These are phyloP conservation scores for Beverwykella pulmonaria DNA, from an alignment of 495 filamentous ascomycete species.

Conservation along the genomic window DNA sequence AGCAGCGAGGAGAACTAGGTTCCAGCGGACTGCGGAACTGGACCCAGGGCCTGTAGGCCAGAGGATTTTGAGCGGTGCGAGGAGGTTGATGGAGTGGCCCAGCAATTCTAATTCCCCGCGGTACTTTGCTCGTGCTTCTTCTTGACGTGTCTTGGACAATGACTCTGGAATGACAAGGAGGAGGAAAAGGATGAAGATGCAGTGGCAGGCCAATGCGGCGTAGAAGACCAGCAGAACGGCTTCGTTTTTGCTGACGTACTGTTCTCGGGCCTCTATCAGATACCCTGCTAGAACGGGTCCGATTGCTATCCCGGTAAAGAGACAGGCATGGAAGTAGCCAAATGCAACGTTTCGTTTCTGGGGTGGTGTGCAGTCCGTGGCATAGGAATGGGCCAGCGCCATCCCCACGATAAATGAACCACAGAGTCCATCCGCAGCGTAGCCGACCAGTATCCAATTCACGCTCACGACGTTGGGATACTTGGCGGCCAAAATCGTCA, in stretches of 20 bases:
- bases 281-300: conserved; percentile 80
- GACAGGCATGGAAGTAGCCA: conserved; percentile 81
- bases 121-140: conserved; percentile 67
- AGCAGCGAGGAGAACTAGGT: conserved; percentile 75
- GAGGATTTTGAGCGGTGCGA: conserved; percentile 77
- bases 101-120: conserved; percentile 26
- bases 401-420: conserved; percentile 84
- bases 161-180: conserved; percentile 79
- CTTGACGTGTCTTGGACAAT: conserved; percentile 67
- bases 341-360: conserved; percentile 81
- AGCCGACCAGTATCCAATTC: conserved; percentile 72
- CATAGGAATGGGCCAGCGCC: conserved; percentile 82
- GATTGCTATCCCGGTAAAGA: conserved; percentile 83
- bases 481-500: conserved; percentile 74
- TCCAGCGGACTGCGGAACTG: conserved; percentile 65
- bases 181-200: conserved; percentile 69
- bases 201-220: conserved; percentile 68
- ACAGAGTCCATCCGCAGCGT: conserved; percentile 74
- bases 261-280: conserved; percentile 59
- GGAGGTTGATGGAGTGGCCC: conserved; percentile 56
- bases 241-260: conserved; percentile 51
- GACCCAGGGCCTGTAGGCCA: conserved; percentile 67
- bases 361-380: conserved; percentile 81
- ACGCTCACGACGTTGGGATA: conserved; percentile 72
- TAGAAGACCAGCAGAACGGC: conserved; percentile 76